Base-by-base conservation (phyloP, 768 basidiomycete species). In the Guyanaporus albipodus region DNA sequence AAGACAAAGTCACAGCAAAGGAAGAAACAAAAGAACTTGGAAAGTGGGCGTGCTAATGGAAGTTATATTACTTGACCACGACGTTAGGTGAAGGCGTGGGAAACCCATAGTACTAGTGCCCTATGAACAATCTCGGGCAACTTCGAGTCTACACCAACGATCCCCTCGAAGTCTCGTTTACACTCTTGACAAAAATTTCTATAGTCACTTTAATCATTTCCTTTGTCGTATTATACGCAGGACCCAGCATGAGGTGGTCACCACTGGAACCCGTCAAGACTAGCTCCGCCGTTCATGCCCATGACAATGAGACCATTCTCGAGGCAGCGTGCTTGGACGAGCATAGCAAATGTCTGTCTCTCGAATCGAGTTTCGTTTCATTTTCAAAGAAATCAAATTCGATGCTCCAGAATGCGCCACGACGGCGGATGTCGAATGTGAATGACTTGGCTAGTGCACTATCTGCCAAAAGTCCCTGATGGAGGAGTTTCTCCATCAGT, bases 341-440 rank as follows among this genome's bases (percentile, higher is more conserved):
- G 70, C 66, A 82, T 78, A 15, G 80, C 87, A 56, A 91, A 87
- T 28, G 64, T 62, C 38, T 75, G 50, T 3, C 73, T 76, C 53
- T 73, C 72, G 48, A 86, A 74, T 80, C 70, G 15, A 79, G 41
- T n/a, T 63, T 62, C 29, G 64, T 73, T 45, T 73, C 70, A 11
- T 66, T 59, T 14, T 60, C 62, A 5, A 73, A 72, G 52, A 87
- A 81, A 55, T 91, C 87, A 52, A 90, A 91, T 61, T 93, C 91
- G 44, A 93, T 68, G 19, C 73, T 85, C 85, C 86, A 91, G 70
- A 92, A 90, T 23, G 82, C 76, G 27, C 91, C 92, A 17, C 80
- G 80, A 9, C 92, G 91, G 23, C 92, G 83, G 49, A 91, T 79
- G 61, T 91, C 89, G 58, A 84, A 88, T 4, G 78, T 76, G 61